A percentile compares a stretch with the other conserved stretches of the same genome.
Evolutionary conservation across 345 rosid species (phyloP).

Genomic region (Dipteronia dyeriana): DNA sequence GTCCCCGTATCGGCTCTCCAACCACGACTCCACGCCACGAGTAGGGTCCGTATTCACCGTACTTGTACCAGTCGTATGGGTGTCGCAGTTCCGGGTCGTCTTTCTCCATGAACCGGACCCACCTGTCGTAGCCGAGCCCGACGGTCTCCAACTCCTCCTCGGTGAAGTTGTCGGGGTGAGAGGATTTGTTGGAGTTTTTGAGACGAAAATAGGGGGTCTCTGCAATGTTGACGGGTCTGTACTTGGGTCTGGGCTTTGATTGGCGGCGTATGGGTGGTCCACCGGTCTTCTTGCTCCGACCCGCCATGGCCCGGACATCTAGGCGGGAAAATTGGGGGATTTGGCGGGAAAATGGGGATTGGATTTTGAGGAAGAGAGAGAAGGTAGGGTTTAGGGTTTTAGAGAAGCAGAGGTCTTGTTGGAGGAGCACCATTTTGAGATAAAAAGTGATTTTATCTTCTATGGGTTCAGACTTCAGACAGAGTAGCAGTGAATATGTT

Average conservation of each 20-base stretch:
- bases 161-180: slow-evolving; percentile 72
- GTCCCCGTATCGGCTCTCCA: slow-evolving; percentile 85
- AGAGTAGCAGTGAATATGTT: too few species aligned
- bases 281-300: slow-evolving; percentile 84
- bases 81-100: slow-evolving; percentile 86
- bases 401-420: slow-evolving; percentile 53
- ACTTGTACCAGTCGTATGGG: slow-evolving; percentile 89
- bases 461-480: neutral
- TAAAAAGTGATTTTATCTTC: neutral
- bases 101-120: slow-evolving; percentile 89
- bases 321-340: slow-evolving; percentile 22
- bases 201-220: slow-evolving; percentile 69
- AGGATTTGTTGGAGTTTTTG: slow-evolving; percentile 49
- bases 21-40: slow-evolving; percentile 97
- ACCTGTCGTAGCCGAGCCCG: slow-evolving; percentile 87
- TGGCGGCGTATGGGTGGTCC: slow-evolving; percentile 55
- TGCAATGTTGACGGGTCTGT: slow-evolving; percentile 43
- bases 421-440: slow-evolving; percentile 39
- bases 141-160: slow-evolving; percentile 79
- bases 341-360: slow-evolving; percentile 23
- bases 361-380: slow-evolving; percentile 22
- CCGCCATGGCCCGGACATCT: slow-evolving; percentile 66
- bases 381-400: slow-evolving; percentile 72
- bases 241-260: slow-evolving; percentile 47
- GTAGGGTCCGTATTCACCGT: slow-evolving; percentile 92